Percentiles rank a stretch among this genome's conserved stretches.
Conservation (phyloP, 2,329 filamentous ascomycete genomes). For the Aphanoascus verrucosus region DNA sequence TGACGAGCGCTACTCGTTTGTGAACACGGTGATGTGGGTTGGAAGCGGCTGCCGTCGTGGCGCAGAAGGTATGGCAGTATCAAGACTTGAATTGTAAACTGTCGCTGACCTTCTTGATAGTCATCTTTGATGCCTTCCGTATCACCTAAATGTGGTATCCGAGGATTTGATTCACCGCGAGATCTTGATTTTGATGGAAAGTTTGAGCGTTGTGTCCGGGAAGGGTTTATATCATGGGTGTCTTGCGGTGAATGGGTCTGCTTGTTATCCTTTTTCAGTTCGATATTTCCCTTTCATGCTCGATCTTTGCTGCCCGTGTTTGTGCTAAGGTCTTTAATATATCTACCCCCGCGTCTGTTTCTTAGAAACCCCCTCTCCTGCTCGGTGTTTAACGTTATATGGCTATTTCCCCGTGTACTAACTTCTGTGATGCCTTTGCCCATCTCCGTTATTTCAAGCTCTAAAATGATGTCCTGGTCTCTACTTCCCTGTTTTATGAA, state of each 20-base stretch:
- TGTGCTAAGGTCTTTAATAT: not conserved
- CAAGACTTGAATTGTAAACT: not conserved
- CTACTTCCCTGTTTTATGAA: too few relatives aligned
- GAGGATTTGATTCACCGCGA: not conserved
- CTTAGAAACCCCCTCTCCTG: conserved; percentile 20
- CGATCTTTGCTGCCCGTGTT: not conserved
- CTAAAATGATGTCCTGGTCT: too few relatives aligned
- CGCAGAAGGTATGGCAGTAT: conserved; percentile 32
- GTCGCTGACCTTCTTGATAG: conserved; percentile 14
- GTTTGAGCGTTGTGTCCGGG: not conserved
- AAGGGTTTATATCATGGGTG: conserved; percentile 5
- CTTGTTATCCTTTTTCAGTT: conserved; percentile 4
- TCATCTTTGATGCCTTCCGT: conserved; percentile 31
- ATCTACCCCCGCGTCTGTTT: conserved; percentile 19
- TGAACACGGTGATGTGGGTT: conserved; percentile 43
- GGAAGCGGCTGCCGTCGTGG: conserved; percentile 39
- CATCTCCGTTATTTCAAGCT: too few relatives aligned
- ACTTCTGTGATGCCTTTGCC: not conserved
- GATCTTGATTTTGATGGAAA: conserved; percentile 6
- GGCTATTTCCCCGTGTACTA: conserved; percentile 15
- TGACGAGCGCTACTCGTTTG: conserved; percentile 40
- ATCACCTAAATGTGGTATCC: conserved; percentile 22
- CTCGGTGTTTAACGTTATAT: conserved; percentile 21
- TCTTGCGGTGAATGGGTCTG: conserved; percentile 9
- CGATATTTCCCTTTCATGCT: not conserved